Evolutionary conservation across 1,139 yeast species (phyloP).

Genomic region (Geotrichum macrosporum): DNA sequence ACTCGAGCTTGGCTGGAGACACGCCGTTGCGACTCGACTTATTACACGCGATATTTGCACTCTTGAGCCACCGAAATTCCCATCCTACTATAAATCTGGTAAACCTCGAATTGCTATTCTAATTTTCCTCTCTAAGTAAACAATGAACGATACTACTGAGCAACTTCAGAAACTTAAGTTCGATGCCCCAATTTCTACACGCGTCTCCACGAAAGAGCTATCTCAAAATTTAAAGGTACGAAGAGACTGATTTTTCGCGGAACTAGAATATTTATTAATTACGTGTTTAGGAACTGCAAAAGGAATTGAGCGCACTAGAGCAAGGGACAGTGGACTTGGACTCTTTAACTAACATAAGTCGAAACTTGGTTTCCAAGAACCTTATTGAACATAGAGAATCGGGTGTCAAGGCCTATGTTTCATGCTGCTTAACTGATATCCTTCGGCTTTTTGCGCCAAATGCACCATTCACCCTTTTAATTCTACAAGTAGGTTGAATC

Average conservation of each 20-base stretch:
- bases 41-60: too few relatives aligned
- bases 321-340: conserved; percentile 16
- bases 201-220: conserved; percentile 17
- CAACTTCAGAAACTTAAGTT: conserved; percentile 11
- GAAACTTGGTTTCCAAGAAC: conserved; percentile 55
- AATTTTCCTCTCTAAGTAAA: too few relatives aligned
- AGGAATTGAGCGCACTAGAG: conserved; percentile 16
- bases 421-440: conserved; percentile 75
- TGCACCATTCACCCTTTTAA: conserved; percentile 73
- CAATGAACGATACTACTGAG: conserved; percentile 14
- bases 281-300: conserved; percentile 12
- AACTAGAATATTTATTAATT: not conserved
- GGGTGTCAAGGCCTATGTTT: conserved; percentile 67
- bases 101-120: too few relatives aligned
- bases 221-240: conserved; percentile 18
- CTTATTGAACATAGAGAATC: conserved; percentile 56
- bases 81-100: too few relatives aligned
- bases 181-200: conserved; percentile 15
- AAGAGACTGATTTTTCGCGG: not conserved
- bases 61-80: too few relatives aligned
- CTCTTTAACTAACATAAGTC: conserved; percentile 10
- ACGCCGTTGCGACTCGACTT: too few relatives aligned
- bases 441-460: conserved; percentile 81
- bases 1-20: too few relatives aligned
- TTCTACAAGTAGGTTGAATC: conserved; percentile 48